These are phyloP conservation scores for Omphalotus olearius DNA, from an alignment of 1,284 basidiomycete species.

Conservation along the genomic window DNA sequence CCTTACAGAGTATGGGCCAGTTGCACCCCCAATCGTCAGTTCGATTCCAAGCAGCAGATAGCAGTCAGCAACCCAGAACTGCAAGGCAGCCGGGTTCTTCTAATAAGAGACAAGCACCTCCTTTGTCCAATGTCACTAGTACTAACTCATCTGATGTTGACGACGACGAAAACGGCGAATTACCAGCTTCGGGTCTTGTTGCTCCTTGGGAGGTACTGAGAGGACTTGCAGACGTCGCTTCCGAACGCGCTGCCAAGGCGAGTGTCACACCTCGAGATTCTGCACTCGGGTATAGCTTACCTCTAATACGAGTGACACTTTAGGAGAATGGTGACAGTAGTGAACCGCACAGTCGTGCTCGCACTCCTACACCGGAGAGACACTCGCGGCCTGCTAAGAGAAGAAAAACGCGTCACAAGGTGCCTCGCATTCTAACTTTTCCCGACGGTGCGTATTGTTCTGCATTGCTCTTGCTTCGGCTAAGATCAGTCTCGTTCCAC, in stretches of 20 bases:
- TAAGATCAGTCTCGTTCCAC: conserved; percentile 4
- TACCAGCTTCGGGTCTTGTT: conserved; percentile 76
- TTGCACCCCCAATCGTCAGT: conserved; percentile 42
- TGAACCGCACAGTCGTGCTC: conserved; percentile 67
- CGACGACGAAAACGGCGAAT: conserved; percentile 67
- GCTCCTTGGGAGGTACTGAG: conserved; percentile 82
- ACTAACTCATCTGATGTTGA: conserved; percentile 75
- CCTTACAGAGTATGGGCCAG: conserved; percentile 55
- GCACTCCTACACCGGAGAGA: conserved; percentile 66
- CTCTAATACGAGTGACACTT: conserved; percentile 2
- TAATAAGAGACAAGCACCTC: conserved; percentile 55
- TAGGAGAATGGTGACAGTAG: conserved; percentile 74
- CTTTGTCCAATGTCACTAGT: conserved; percentile 63
- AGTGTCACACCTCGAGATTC: conserved; percentile 15
- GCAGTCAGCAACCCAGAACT: conserved; percentile 29
- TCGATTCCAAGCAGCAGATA: conserved; percentile 43
- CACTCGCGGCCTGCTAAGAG: conserved; percentile 64
- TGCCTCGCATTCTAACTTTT: conserved; percentile 48
- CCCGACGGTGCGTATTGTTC: conserved; percentile 54
- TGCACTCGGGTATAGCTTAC: conserved; percentile 1
- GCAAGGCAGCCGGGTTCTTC: conserved; percentile 30
- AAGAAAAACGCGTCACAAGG: conserved; percentile 61
- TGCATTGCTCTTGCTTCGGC: not conserved
- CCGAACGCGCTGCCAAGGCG: conserved; percentile 72
- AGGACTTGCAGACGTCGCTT: conserved; percentile 75